Conservation (phyloP, 1,139 yeast species). For the Magnusiomyces tetraspermus region DNA sequence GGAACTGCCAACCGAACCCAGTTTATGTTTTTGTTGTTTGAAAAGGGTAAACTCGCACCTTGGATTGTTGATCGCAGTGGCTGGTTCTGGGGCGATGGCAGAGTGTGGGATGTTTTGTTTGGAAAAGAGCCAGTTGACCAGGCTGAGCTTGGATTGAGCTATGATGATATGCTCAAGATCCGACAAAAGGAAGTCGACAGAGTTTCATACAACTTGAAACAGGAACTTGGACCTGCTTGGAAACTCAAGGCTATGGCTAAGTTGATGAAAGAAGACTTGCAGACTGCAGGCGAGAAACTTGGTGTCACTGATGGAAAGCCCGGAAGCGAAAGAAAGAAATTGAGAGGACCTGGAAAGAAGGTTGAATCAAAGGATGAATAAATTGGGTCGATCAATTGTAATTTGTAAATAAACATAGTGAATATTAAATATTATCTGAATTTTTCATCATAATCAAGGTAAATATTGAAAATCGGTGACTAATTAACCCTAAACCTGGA, state of each 20-base stretch:
- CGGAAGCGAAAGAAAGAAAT: not conserved
- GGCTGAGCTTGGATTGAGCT: slow-evolving; percentile 68
- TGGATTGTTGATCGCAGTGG: slow-evolving; percentile 82
- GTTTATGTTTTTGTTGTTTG: slow-evolving; percentile 65
- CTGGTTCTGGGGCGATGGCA: slow-evolving; percentile 86
- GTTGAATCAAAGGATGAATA: no score
- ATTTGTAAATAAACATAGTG: no score
- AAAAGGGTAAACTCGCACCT: slow-evolving; percentile 45
- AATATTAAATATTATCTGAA: no score
- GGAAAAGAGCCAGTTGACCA: slow-evolving; percentile 69
- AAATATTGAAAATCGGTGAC: no score
- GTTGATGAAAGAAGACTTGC: slow-evolving; percentile 31
- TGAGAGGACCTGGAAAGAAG: not conserved
- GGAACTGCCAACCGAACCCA: slow-evolving; percentile 71
- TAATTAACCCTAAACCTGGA: no score
- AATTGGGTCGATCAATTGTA: no score
- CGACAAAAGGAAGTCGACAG: slow-evolving; percentile 26
- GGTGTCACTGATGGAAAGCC: not conserved
- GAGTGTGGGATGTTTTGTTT: slow-evolving; percentile 69
- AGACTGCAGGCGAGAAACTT: slow-evolving; percentile 12
- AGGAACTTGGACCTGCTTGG: slow-evolving; percentile 35
- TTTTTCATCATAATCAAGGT: no score
- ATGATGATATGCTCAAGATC: slow-evolving; percentile 40
- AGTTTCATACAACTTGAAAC: slow-evolving; percentile 29
- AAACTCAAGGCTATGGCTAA: slow-evolving; percentile 29